Percentiles rank a stretch among this genome's conserved stretches.
These are phyloP conservation scores for Aspergillus ruber DNA, from an alignment of 2,329 filamentous ascomycete genomes.

Conservation along the genomic window DNA sequence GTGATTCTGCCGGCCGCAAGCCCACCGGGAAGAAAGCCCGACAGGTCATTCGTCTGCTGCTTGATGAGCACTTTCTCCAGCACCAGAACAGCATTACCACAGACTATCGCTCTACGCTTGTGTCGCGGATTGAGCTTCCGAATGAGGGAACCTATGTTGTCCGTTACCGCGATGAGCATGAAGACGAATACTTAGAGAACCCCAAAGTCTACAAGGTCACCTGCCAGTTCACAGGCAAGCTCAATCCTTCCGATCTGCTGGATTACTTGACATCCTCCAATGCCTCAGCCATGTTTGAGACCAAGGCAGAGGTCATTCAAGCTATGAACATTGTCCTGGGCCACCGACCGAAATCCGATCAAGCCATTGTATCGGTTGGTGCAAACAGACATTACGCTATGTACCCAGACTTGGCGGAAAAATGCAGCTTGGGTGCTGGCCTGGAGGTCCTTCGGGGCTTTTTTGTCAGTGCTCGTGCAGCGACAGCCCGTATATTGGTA, in stretches of 20 bases:
- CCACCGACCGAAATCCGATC: slow-evolving; percentile 39
- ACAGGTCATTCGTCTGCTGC: slow-evolving; percentile 43
- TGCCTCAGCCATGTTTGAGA: slow-evolving; percentile 30
- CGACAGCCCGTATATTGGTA: slow-evolving; percentile 52
- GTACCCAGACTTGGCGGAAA: slow-evolving; percentile 24
- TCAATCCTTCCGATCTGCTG: slow-evolving; percentile 38
- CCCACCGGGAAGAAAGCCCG: slow-evolving; percentile 39
- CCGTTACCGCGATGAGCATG: slow-evolving; percentile 30
- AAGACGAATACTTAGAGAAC: slow-evolving; percentile 25
- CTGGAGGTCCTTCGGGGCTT: slow-evolving; percentile 56
- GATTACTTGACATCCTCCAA: slow-evolving; percentile 37
- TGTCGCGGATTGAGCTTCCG: slow-evolving; percentile 26
- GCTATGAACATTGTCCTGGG: slow-evolving; percentile 54
- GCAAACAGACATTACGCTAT: slow-evolving; percentile 50
- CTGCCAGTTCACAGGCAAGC: slow-evolving; percentile 26
- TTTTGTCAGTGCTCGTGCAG: slow-evolving; percentile 55
- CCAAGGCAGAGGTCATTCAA: slow-evolving; percentile 49
- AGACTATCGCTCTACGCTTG: slow-evolving; percentile 34
- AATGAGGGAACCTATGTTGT: slow-evolving; percentile 20
- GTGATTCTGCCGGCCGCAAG: slow-evolving; percentile 18
- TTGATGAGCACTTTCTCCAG: slow-evolving; percentile 31
- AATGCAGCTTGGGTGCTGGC: slow-evolving; percentile 42
- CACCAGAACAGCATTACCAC: slow-evolving; percentile 28
- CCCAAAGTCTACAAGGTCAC: slow-evolving; percentile 31
- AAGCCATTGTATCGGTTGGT: slow-evolving; percentile 41